Conservation (phyloP, 2,329 filamentous ascomycete genomes). For the Pseudodiploospora longispora region DNA sequence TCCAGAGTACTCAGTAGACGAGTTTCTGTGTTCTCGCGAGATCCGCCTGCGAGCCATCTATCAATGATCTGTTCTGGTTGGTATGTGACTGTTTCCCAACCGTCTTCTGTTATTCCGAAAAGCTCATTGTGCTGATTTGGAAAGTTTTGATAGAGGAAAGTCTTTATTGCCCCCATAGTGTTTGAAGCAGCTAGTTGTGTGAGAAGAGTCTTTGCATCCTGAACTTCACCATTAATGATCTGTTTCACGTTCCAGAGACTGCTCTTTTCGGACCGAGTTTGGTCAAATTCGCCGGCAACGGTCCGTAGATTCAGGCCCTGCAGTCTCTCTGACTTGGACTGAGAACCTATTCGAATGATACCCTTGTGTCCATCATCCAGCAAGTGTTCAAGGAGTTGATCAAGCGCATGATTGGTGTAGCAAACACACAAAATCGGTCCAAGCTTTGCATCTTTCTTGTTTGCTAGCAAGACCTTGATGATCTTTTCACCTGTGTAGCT, state of each 20-base stretch:
- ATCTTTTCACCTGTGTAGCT: conserved; percentile 51
- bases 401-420: conserved; percentile 32
- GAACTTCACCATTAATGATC: background rate
- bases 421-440: conserved; percentile 46
- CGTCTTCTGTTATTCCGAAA: conserved; percentile 2
- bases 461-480: conserved; percentile 45
- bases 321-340: conserved; percentile 46
- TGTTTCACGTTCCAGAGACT: conserved; percentile 13
- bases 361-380: conserved; percentile 36
- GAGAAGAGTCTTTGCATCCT: background rate
- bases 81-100: background rate
- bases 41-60: conserved; percentile 2
- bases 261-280: conserved; percentile 32
- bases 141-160: background rate
- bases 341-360: conserved; percentile 54
- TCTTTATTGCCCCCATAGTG: conserved; percentile 1
- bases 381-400: conserved; percentile 43
- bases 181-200: background rate
- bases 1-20: background rate
- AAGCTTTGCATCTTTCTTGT: conserved; percentile 28
- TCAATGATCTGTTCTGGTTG: background rate
- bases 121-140: conserved; percentile 1
- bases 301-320: conserved; percentile 40
- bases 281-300: conserved; percentile 20
- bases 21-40: background rate